Evolutionary conservation across 169 alveolate genomes (phyloP), one percentile per base, ranked within the genome.

Genomic region (Plasmodium coatneyi): DNA sequence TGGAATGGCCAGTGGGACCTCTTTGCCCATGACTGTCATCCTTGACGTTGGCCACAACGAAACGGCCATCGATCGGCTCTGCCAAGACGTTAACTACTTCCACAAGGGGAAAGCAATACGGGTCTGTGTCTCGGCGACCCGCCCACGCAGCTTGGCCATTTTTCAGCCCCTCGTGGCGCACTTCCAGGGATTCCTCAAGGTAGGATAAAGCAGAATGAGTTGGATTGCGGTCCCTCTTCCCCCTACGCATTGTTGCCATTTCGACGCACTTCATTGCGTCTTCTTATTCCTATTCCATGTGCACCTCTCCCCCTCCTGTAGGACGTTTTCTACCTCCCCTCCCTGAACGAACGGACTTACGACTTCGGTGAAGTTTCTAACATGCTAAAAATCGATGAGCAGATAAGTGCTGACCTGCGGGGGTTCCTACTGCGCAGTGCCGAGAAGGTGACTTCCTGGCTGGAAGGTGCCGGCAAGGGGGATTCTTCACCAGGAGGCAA

Each of bases 41-140:
- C 49, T 98, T 30, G 99, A 98, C 79, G 98, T 97, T 7, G 98
- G 97, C 6, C 99, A 98, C 83, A 98, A 98, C 82, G 97, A 96
- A 71, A 90, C 96, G 2, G 99, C 98, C 6, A 60, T 98, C 34
- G 97, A 96, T 79, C 83, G 98, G 78, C 96, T 97, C 12, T 92
- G 96, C n/a, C 80, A 82, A 16, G 97, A 89, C 22, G 39, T 89
- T 5, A 89, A 89, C 82, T 79, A n/a, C 28, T 89, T 89, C 36
- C 94, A 89, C 71, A 89, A 79, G 71, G 90, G 41, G 2, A 79
- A 60, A 32, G 10, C 43, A n/a, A 80, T 89, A 60, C 49, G 94
- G 28, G 82, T 79, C 30, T 89, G 94, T 5, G 82, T 89, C 66
- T 89, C 90, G 1, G 28, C 80, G 46, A 89, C 94, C n/a, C 79